Evolutionary conservation across 805 yeast genomes (phyloP).

Genomic region (Sungouiozyma intestinalis): DNA sequence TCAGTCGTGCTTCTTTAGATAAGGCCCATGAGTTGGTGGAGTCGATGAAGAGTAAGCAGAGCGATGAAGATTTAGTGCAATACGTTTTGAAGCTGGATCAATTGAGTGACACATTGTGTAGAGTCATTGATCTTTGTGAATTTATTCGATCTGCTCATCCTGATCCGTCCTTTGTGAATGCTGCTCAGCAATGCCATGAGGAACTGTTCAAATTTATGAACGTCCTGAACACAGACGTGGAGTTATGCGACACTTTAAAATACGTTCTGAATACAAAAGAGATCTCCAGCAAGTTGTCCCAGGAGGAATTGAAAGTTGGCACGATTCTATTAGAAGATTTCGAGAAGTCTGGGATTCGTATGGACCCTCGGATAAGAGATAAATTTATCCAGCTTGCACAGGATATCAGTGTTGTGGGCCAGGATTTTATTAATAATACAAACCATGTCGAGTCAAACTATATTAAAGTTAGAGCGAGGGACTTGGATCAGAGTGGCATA

Average conservation of each 20-base stretch:
- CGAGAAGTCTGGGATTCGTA: slow-evolving; percentile 79
- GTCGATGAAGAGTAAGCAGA: slow-evolving; percentile 40
- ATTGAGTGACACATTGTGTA: slow-evolving; percentile 76
- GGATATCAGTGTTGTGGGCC: slow-evolving; percentile 70
- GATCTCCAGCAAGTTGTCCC: slow-evolving; percentile 32
- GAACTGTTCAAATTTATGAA: slow-evolving; percentile 91
- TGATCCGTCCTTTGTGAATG: slow-evolving; percentile 50
- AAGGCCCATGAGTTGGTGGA: slow-evolving; percentile 55
- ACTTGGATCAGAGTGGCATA: slow-evolving; percentile 12
- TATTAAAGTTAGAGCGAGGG: slow-evolving; percentile 18
- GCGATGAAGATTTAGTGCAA: slow-evolving; percentile 33
- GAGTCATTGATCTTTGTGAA: slow-evolving; percentile 90
- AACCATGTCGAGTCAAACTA: slow-evolving; percentile 11
- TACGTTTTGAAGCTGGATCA: slow-evolving; percentile 67
- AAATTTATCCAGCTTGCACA: slow-evolving; percentile 72
- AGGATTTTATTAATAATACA: slow-evolving; percentile 43
- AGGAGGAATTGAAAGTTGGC: slow-evolving; percentile 79
- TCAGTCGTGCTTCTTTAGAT: slow-evolving; percentile 52
- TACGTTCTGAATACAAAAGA: slow-evolving; percentile 36
- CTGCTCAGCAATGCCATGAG: slow-evolving; percentile 84
- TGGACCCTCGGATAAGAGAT: slow-evolving; percentile 53
- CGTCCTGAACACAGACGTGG: slow-evolving; percentile 72
- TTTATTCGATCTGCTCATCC: slow-evolving; percentile 88
- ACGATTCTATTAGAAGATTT: slow-evolving; percentile 72
- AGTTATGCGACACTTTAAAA: slow-evolving; percentile 50